Base-by-base conservation (phyloP, 2,329 filamentous ascomycete genomes). In the Botrytis aclada region DNA sequence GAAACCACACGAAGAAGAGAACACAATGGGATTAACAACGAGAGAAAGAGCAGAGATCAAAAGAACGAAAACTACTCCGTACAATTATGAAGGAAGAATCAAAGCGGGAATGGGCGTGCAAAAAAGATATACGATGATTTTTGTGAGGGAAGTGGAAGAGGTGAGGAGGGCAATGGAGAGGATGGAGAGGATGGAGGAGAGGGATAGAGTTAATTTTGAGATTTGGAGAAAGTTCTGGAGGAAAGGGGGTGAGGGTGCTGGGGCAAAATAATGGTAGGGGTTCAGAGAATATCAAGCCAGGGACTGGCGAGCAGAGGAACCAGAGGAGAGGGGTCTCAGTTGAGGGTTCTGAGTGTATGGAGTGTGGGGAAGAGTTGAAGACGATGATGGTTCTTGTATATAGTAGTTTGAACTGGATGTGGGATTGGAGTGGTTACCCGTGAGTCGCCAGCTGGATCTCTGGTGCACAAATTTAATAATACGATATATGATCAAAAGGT, bases 181-280 rank as follows among this genome's bases (percentile, higher is more conserved):
- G 0, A 39, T 70, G 58, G 12, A 9, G 32, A 41, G 69, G 34
- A 61, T 18, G 39, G 58, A 70, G 43, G 69, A 70, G 69, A 63
- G 69, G 58, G 69, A 70, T 63, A 32, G 61, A 20, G 32, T 63
- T 6, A 63, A 62, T 54, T 70, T 70, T 70, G 58, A 63, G 5
- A 51, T 70, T n/a, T 63, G 39, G 39, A 70, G 18, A 9, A 63
- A n/a, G 58, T 70, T 70, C 63, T 70, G 69, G 58, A 54, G n/a
- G 22, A 37, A 43, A 8, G 29, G 51, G 37, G 29, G 10, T 0
- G 29, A n/a, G 8, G n/a, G n/a, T 0, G 10, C 6, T n/a, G 51
- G 51, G 14, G n/a, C 6, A 2, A 29, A n/a, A 18, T 54, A 9
- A 16, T 25, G 25, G 5, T 34, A 29, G 22, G 1, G 16, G 41